phyloP scores from a whole-genome alignment of 495 filamentous ascomycete species.

The Penicillium soppii region DNA sequence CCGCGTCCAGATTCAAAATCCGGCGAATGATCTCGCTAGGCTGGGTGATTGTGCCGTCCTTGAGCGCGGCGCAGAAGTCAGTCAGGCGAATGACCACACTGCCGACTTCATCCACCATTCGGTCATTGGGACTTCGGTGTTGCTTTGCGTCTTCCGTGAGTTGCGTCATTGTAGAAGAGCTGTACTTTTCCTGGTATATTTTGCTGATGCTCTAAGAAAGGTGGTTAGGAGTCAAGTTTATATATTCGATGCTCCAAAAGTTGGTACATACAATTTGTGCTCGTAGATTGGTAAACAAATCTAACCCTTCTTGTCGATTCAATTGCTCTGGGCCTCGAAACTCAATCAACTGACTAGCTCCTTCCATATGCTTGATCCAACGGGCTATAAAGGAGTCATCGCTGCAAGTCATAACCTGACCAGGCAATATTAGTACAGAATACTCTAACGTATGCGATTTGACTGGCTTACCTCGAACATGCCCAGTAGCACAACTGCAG shows the following conservation, averaged over 20 bases:
- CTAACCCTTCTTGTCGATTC: neutral
- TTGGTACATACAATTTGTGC: constrained; percentile 11
- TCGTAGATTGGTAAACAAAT: constrained; percentile 11
- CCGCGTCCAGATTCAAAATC: constrained; percentile 10
- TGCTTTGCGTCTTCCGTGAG: constrained; percentile 5
- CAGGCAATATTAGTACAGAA: neutral
- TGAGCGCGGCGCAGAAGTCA: constrained; percentile 11
- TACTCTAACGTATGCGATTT: neutral
- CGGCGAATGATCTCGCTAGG: constrained; percentile 12
- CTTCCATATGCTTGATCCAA: constrained; percentile 21
- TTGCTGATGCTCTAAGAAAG: neutral
- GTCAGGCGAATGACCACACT: constrained; percentile 1
- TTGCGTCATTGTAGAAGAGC: constrained; percentile 5
- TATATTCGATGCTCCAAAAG: too few relatives aligned
- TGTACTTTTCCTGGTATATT: constrained; percentile 12
- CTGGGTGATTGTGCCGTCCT: constrained; percentile 6
- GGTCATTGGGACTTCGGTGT: constrained; percentile 7
- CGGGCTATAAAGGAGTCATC: constrained; percentile 13
- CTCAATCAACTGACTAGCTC: constrained; percentile 12
- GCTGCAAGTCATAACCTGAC: constrained; percentile 10
- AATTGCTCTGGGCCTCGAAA: constrained; percentile 13
- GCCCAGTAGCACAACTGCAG: constrained; percentile 11
- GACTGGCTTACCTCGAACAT: constrained; percentile 12
- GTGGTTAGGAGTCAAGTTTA: too few relatives aligned
- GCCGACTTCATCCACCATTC: constrained; percentile 7